Conservation (phyloP, 1,139 yeast species). For the Zygosaccharomyces sapae region DNA sequence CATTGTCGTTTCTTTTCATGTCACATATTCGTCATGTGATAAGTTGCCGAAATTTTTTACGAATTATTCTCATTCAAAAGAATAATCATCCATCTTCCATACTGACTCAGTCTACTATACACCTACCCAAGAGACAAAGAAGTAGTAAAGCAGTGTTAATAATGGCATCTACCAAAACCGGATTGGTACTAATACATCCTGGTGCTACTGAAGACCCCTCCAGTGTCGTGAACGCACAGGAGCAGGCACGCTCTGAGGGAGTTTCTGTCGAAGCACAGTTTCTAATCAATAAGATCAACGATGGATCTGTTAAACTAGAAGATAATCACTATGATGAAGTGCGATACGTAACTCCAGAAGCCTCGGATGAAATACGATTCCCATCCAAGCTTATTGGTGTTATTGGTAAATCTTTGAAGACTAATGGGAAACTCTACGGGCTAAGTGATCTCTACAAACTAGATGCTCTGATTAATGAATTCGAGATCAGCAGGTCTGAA, state of each 20-base stretch:
- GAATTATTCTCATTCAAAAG: neutral
- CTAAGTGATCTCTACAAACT: slow-evolving; percentile 30
- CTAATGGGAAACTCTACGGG: slow-evolving; percentile 29
- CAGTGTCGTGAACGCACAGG: slow-evolving; percentile 43
- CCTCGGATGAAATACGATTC: slow-evolving; percentile 31
- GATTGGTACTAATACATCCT: slow-evolving; percentile 63
- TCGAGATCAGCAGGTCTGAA: slow-evolving; percentile 20
- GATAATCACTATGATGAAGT: slow-evolving; percentile 47
- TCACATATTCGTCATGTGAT: neutral
- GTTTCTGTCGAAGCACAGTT: slow-evolving; percentile 28
- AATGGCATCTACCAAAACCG: slow-evolving; percentile 30
- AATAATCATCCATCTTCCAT: slow-evolving; percentile 1
- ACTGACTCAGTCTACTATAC: neutral
- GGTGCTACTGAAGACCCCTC: slow-evolving; percentile 62
- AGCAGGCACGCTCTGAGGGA: slow-evolving; percentile 27
- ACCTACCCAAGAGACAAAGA: neutral
- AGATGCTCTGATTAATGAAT: slow-evolving; percentile 34
- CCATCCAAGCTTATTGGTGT: slow-evolving; percentile 30
- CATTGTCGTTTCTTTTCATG: slow-evolving; percentile 2
- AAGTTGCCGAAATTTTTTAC: slow-evolving; percentile 4
- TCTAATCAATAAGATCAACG: slow-evolving; percentile 66
- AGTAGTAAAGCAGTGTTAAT: neutral
- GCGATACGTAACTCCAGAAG: slow-evolving; percentile 56
- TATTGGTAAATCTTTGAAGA: slow-evolving; percentile 24
- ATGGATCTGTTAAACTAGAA: slow-evolving; percentile 49